Conservation (phyloP, 371 early-diverging fungal genomes). For the Rhizomucor miehei region DNA sequence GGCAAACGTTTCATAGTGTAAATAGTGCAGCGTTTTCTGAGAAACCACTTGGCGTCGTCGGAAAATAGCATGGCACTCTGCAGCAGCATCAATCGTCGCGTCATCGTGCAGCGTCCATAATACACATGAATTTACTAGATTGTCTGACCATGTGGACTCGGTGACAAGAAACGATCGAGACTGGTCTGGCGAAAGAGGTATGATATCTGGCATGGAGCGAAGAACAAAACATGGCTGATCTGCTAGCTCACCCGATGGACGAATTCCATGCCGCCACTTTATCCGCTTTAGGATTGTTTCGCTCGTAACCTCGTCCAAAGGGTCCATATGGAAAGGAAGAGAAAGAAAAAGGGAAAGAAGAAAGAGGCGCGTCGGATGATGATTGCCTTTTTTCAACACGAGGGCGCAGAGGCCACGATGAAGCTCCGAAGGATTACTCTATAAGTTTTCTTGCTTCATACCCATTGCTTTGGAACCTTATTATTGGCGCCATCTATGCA, state of each 20-base stretch:
- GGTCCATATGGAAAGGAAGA: too few species aligned
- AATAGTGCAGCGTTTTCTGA: conserved; percentile 22
- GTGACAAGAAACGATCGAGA: conserved; percentile 29
- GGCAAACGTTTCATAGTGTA: conserved; percentile 30
- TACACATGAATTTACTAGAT: conserved; percentile 26
- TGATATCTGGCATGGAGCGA: conserved; percentile 22
- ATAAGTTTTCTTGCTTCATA: too few species aligned
- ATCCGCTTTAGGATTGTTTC: conserved; percentile 21
- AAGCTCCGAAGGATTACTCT: too few species aligned
- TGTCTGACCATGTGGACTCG: conserved; percentile 31
- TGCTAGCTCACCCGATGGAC: conserved; percentile 30
- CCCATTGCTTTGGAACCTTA: too few species aligned
- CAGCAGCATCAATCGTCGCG: conserved; percentile 27
- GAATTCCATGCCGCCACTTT: conserved; percentile 35
- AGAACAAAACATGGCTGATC: conserved; percentile 30
- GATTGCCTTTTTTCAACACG: too few species aligned
- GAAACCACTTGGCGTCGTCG: conserved; percentile 10
- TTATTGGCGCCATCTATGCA: too few species aligned
- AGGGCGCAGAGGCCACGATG: too few species aligned
- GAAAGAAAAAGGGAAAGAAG: too few species aligned
- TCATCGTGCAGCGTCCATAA: conserved; percentile 32
- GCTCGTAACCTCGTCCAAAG: conserved; percentile 5
- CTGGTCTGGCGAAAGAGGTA: conserved; percentile 5
- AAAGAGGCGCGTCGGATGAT: too few species aligned
- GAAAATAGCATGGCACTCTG: conserved; percentile 33